Conservation (phyloP, 2,329 filamentous ascomycete genomes). For the Stromatinia cepivora region DNA sequence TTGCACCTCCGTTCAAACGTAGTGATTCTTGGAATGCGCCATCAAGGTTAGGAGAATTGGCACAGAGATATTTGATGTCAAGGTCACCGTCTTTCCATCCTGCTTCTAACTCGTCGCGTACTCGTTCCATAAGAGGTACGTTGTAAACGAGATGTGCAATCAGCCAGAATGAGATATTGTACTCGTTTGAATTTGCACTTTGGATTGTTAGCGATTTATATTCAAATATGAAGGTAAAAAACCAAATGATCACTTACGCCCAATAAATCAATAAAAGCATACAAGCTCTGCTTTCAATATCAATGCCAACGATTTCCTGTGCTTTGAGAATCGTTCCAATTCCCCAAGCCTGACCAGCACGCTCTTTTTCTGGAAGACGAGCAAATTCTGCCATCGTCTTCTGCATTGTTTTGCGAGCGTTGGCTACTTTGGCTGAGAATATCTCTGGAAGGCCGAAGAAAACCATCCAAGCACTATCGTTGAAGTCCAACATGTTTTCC, state of each 20-base stretch:
- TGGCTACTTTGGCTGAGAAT: slow-evolving; percentile 16
- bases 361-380: slow-evolving; percentile 5
- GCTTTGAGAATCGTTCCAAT: slow-evolving; percentile 2
- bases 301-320: slow-evolving; percentile 13
- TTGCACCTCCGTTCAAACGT: slow-evolving; percentile 17
- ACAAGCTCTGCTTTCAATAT: slow-evolving; percentile 10
- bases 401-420: slow-evolving; percentile 8
- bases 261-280: slow-evolving; percentile 17
- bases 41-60: slow-evolving; percentile 14
- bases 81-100: not conserved
- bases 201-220: not conserved
- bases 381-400: slow-evolving; percentile 15
- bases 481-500: slow-evolving; percentile 15
- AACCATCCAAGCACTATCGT: slow-evolving; percentile 15
- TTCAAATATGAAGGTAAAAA: not conserved
- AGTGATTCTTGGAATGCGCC: slow-evolving; percentile 21
- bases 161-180: slow-evolving; percentile 24
- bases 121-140: slow-evolving; percentile 3
- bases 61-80: slow-evolving; percentile 15
- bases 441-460: slow-evolving; percentile 20
- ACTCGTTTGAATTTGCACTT: slow-evolving; percentile 24
- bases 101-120: slow-evolving; percentile 7
- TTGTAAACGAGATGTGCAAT: slow-evolving; percentile 14
- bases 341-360: slow-evolving; percentile 8
- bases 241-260: slow-evolving; percentile 11